Conservation (phyloP, 176 grass and related monocot genomes). For the Metroxylon sagu region DNA sequence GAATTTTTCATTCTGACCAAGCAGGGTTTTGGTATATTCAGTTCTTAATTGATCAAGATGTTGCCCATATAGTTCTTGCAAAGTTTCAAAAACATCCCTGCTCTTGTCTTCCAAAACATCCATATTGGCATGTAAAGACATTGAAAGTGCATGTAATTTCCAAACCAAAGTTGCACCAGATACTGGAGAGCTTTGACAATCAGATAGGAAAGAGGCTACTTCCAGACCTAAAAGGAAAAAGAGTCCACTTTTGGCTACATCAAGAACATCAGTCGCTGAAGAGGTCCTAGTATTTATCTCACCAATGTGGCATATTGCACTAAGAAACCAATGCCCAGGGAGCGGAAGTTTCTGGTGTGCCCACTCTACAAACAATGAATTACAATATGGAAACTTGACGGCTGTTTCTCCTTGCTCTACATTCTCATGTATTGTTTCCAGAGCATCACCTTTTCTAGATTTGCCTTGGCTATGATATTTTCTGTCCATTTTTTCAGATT, state of each 20-base stretch:
- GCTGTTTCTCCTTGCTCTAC: conserved; percentile 33
- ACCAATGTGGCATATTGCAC: conserved; percentile 56
- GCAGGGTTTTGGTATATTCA: conserved; percentile 11
- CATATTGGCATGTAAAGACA: conserved; percentile 48
- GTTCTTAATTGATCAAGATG: conserved; percentile 28
- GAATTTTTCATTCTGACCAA: conserved; percentile 16
- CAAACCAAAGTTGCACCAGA: conserved; percentile 57
- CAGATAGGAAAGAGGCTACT: conserved; percentile 34
- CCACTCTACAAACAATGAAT: conserved; percentile 53
- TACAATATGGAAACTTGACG: conserved; percentile 25
- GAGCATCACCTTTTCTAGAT: conserved; percentile 26
- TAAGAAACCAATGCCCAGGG: conserved; percentile 80
- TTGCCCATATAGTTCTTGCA: conserved; percentile 78
- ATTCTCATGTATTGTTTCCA: conserved; percentile 88
- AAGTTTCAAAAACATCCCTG: conserved; percentile 56
- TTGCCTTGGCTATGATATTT: conserved; percentile 5
- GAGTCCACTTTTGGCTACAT: conserved; percentile 60
- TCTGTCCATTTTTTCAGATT: conserved; percentile 37
- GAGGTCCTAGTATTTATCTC: conserved; percentile 30
- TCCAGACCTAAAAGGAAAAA: conserved; percentile 81
- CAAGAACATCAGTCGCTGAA: conserved; percentile 27
- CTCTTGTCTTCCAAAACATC: conserved; percentile 66
- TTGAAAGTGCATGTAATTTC: conserved; percentile 88
- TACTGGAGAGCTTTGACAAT: conserved; percentile 14
- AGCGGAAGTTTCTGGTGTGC: conserved; percentile 73